phyloP scores from a whole-genome alignment of 2,329 filamentous ascomycete species.

The Cadophora sp. region DNA sequence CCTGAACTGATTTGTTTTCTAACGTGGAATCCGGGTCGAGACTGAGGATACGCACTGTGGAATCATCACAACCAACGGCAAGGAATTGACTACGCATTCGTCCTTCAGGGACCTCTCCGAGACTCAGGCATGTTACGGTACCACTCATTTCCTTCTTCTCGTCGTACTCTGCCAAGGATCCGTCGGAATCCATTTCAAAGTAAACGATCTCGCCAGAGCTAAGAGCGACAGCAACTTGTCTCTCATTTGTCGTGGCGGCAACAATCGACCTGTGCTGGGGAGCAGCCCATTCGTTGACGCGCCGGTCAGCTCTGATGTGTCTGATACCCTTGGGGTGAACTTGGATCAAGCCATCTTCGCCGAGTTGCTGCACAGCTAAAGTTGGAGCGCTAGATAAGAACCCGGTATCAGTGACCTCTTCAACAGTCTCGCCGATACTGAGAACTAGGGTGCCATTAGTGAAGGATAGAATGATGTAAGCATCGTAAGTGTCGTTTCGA shows the following conservation, averaged over 20 bases:
- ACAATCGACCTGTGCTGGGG: slow-evolving; percentile 96
- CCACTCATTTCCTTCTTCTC: slow-evolving; percentile 95
- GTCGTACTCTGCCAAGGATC: slow-evolving; percentile 89
- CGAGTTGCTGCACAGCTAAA: slow-evolving; percentile 90
- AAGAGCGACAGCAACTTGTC: slow-evolving; percentile 90
- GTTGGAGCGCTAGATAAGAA: slow-evolving; percentile 91
- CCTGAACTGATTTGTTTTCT: slow-evolving; percentile 93
- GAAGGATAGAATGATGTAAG: slow-evolving; percentile 95
- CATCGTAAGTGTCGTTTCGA: slow-evolving; percentile 82
- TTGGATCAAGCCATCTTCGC: slow-evolving; percentile 90
- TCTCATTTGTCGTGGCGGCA: slow-evolving; percentile 89
- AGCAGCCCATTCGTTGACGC: slow-evolving; percentile 90
- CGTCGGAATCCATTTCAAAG: slow-evolving; percentile 95
- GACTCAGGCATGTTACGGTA: slow-evolving; percentile 91
- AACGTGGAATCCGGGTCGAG: slow-evolving; percentile 89
- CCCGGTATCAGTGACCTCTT: slow-evolving; percentile 92
- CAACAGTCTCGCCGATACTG: slow-evolving; percentile 95
- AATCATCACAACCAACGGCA: slow-evolving; percentile 96
- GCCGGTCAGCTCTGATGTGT: slow-evolving; percentile 78
- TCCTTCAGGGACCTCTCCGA: slow-evolving; percentile 92
- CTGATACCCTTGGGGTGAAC: slow-evolving; percentile 96
- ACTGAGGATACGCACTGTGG: slow-evolving; percentile 91
- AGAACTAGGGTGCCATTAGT: slow-evolving; percentile 89
- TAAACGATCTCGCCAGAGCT: slow-evolving; percentile 98
- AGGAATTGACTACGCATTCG: slow-evolving; percentile 89